Base-by-base conservation (phyloP, 2,329 filamentous ascomycete species). In the Tympanopsis confertula region DNA sequence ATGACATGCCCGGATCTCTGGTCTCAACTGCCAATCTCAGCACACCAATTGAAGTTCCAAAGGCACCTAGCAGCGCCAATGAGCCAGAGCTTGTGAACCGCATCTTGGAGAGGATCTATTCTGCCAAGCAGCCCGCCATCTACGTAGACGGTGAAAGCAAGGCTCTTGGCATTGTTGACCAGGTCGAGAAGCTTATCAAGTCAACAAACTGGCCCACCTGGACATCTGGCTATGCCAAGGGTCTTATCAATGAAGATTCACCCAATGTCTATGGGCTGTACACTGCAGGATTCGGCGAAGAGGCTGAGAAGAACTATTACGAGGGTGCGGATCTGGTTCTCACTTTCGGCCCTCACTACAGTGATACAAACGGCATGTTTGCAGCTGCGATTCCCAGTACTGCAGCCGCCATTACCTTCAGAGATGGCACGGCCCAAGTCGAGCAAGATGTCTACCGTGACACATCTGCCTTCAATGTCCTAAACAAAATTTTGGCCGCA, bases 71-170 rank as follows among this genome's bases (percentile, higher is more conserved):
- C 3, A 43, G 42, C 13, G 20, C 42, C 3, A 37, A 41, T 5
- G 43, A 56, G 15, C 47, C 58, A 19, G 42, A 47, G 37, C 47
- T 54, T 1, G 40, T 68, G 2, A 44, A 46, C 2, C 47, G 43
- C 3, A 49, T 69, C 5, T 33, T 70, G 4, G 50, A 55, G 1
- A 58, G 54, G n/a, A 56, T 74, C 0, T 59, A 67, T 33, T 43
- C 47, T 0, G 59, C 66, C 2, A 63, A 65, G 36, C 58, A 61
- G 28, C 69, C 70, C 0, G 44, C 68, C 35, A 68, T 76, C 36
- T 44, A 73, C 2, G 63, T 71, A 0, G 71, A 75, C 42, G 69
- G 68, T 2, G 62, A 69, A 40, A 61, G 58, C n/a, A 50, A 61
- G 30, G 47, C 57, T 0, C 51, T 65, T 19, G 56, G 56, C n/a